A percentile compares a stretch with the other conserved stretches of the same genome.
phyloP scores from a whole-genome alignment of 2,329 filamentous ascomycete species.

The Claviceps paspali region DNA sequence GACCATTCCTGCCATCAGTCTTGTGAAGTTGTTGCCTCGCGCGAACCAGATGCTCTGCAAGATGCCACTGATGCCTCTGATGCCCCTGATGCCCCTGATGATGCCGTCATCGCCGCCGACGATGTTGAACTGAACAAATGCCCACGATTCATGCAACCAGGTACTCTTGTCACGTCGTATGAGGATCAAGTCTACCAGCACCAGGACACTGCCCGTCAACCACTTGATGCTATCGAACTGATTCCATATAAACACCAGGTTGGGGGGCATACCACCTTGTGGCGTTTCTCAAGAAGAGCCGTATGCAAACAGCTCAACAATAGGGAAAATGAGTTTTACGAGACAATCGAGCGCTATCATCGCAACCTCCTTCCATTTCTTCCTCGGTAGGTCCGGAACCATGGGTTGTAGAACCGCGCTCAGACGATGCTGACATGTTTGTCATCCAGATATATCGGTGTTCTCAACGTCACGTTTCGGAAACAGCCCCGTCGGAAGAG shows the following conservation, averaged over 20 bases:
- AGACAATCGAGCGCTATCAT: conserved; percentile 83
- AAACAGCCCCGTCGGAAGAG: conserved; percentile 59
- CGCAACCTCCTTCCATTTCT: conserved; percentile 81
- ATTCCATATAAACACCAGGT: conserved; percentile 97
- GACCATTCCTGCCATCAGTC: conserved; percentile 13
- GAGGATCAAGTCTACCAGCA: conserved; percentile 37
- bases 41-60: conserved; percentile 17
- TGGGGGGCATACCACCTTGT: conserved; percentile 89
- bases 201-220: conserved; percentile 37
- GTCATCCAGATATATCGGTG: conserved; percentile 69
- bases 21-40: conserved; percentile 16
- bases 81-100: conserved; percentile 23
- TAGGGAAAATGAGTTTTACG: conserved; percentile 96
- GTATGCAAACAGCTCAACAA: conserved; percentile 98
- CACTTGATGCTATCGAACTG: conserved; percentile 81
- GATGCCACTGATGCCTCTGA: conserved; percentile 23
- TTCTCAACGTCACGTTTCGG: conserved; percentile 89
- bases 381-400: conserved; percentile 65
- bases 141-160: conserved; percentile 14
- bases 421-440: conserved; percentile 8
- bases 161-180: conserved; percentile 25
- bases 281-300: conserved; percentile 85
- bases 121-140: conserved; percentile 24
- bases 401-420: no score
- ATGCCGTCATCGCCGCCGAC: conserved; percentile 23